Percentiles rank a stretch among this genome's conserved stretches.
Conservation (phyloP, 2,329 filamentous ascomycete species). For the Aspergillus candidus region DNA sequence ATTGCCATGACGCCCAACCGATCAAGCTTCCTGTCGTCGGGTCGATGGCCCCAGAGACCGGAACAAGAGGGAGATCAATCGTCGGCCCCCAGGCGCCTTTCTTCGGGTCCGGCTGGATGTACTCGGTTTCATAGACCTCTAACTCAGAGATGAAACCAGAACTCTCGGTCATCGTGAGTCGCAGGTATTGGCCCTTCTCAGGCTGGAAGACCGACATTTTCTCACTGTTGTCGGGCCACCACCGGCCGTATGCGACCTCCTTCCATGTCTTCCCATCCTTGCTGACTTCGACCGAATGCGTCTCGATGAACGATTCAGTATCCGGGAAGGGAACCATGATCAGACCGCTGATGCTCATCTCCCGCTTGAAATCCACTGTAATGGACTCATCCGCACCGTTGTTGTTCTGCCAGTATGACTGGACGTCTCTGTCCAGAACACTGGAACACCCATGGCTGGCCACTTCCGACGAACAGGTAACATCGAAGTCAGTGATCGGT, state of each 20-base stretch:
- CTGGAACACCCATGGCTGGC: no score
- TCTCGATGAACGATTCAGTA: no score
- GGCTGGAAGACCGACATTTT: conserved; percentile 11
- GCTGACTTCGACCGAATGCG: no score
- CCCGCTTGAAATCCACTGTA: no score
- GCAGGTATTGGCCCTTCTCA: conserved; percentile 4
- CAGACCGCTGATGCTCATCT: no score
- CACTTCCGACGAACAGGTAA: no score
- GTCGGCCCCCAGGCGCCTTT: conserved; percentile 4
- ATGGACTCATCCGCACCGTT: no score
- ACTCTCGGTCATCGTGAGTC: background rate
- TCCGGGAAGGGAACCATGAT: no score
- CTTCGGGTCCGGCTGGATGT: conserved; percentile 4
- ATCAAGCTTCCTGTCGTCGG: conserved; percentile 1
- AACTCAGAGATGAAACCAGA: conserved; percentile 8
- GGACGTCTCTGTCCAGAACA: no score
- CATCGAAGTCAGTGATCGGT: no score
- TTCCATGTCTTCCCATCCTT: background rate
- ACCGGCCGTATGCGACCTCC: conserved; percentile 10
- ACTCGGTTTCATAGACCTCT: conserved; percentile 5
- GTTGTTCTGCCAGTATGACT: no score
- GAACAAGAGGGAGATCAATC: conserved; percentile 5
- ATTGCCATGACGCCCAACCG: conserved; percentile 2
- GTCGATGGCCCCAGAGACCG: conserved; percentile 2
- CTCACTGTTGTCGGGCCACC: conserved; percentile 10